Evolutionary conservation across 148 eudicot genomes (phyloP), one percentile per base, ranked within the genome.

Genomic region (Polygonum maritimum): DNA sequence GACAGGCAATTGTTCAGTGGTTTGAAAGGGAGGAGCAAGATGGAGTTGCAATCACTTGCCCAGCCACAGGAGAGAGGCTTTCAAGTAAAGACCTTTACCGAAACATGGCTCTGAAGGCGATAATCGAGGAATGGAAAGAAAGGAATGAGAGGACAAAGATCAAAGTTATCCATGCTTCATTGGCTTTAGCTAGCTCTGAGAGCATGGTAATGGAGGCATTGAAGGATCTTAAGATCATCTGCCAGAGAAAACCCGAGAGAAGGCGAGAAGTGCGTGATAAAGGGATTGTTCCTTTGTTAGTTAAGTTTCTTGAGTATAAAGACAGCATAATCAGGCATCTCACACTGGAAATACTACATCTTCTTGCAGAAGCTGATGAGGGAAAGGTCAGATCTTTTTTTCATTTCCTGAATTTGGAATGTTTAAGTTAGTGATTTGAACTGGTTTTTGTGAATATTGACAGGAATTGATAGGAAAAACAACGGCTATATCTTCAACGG

Each of bases 231-330:
- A 44, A 72, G 75, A 26, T 12, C 19, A 72, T 72, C 35, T 72
- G 75, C 9, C 54, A 44, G 15, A 72, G 54, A 41, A 35, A 14
- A 31, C 75, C 81, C 19, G 60, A 79, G 51, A 89, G 84, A 69
- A 79, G 74, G 71, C 55, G 73, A 54, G 85, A 88, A 77, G 78
- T 91, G 58, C 77, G 71, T 16, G 75, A 75, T 31, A 81, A 82
- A 71, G 98, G 93, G 52, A 80, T 92, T n/a, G 62, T 89, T 49
- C 87, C 93, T 38, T 69, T 88, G 88, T 83, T 93, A 48, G 92
- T 52, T 16, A 87, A 83, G 76, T 84, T 89, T 67, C 80, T 93
- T 74, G 89, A 85, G 71, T 79, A 81, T 60, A 83, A 76, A 80
- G 91, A 86, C 74, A 83, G 89, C 78, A 76, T 67, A 15, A 85